Conservation (phyloP, 306 rosid genomes). For the Crataegus laevigata region DNA sequence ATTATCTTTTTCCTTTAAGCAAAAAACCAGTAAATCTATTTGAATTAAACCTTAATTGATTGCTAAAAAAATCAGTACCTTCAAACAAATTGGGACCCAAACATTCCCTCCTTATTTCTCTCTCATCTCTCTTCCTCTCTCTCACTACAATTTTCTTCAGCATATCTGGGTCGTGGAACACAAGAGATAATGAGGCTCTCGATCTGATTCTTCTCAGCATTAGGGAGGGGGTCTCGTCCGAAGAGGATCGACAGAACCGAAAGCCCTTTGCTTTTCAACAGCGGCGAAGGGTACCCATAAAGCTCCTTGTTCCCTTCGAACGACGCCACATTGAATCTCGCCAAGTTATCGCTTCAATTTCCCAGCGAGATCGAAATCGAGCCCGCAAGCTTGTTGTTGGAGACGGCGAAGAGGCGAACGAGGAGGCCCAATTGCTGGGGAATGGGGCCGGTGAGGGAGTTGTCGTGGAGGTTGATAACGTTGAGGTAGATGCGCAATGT, state of each 20-base stretch:
- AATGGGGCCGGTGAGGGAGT: constrained; percentile 60
- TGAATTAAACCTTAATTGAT: too few species aligned
- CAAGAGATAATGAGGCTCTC: too few species aligned
- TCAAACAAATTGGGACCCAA: too few species aligned
- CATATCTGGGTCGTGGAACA: too few species aligned
- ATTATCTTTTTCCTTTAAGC: too few species aligned
- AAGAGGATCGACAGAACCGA: constrained; percentile 75
- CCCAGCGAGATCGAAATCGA: constrained; percentile 57
- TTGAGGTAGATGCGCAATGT: constrained; percentile 85
- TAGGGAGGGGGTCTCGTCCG: too few species aligned
- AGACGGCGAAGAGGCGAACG: constrained; percentile 66
- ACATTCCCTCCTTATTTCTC: too few species aligned
- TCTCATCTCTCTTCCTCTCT: too few species aligned
- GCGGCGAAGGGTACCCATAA: constrained; percentile 81
- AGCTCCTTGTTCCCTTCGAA: constrained; percentile 78
- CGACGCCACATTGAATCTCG: constrained; percentile 66
- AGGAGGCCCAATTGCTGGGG: constrained; percentile 86
- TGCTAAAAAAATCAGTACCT: too few species aligned
- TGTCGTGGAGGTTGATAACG: constrained; percentile 79
- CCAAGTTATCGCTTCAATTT: constrained; percentile 55
- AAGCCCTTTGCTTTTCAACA: constrained; percentile 44
- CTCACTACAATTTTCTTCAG: too few species aligned
- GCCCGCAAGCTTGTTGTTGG: constrained; percentile 68
- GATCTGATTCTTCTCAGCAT: too few species aligned
- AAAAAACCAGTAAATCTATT: too few species aligned